phyloP scores from a whole-genome alignment of 2,329 filamentous ascomycete genomes.

The Alternaria gansuensis region DNA sequence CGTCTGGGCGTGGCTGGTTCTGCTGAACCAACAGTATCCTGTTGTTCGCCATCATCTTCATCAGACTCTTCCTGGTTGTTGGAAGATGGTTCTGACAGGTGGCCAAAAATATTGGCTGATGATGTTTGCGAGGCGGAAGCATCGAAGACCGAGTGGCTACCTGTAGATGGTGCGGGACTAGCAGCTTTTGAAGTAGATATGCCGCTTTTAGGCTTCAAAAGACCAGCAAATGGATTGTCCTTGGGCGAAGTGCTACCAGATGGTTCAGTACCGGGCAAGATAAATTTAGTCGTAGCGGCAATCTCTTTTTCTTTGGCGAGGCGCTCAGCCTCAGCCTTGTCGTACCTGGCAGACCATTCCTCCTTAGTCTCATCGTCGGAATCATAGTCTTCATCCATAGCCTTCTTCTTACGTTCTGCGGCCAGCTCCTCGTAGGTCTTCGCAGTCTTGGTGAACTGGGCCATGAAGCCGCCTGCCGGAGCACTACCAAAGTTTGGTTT shows the following conservation, averaged over 20 bases:
- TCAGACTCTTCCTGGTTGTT: conserved; percentile 44
- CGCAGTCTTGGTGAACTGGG: conserved; percentile 43
- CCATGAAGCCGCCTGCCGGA: conserved; percentile 33
- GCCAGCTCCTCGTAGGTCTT: conserved; percentile 46
- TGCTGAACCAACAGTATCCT: conserved; percentile 24
- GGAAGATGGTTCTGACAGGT: conserved; percentile 47
- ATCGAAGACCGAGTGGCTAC: conserved; percentile 47
- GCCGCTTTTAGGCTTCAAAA: conserved; percentile 35
- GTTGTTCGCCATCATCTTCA: conserved; percentile 33
- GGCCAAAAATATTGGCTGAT: conserved; percentile 45
- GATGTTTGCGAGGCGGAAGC: conserved; percentile 34
- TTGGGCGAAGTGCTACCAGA: conserved; percentile 18
- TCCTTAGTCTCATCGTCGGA: conserved; percentile 50
- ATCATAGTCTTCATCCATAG: conserved; percentile 48
- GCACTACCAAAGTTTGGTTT: conserved; percentile 22
- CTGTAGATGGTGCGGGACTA: conserved; percentile 46
- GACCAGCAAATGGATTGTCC: conserved; percentile 29
- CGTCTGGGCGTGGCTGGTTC: conserved; percentile 35
- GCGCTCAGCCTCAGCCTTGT: conserved; percentile 43
- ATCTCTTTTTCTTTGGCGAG: conserved; percentile 39
- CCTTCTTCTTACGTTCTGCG: conserved; percentile 49
- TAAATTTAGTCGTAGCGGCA: conserved; percentile 35
- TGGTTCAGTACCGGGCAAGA: conserved; percentile 19
- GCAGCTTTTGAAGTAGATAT: conserved; percentile 36
- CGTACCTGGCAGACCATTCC: conserved; percentile 46